Evolutionary conservation across 768 basidiomycete genomes (phyloP).

Genomic region (Hemileccinum impolitum): DNA sequence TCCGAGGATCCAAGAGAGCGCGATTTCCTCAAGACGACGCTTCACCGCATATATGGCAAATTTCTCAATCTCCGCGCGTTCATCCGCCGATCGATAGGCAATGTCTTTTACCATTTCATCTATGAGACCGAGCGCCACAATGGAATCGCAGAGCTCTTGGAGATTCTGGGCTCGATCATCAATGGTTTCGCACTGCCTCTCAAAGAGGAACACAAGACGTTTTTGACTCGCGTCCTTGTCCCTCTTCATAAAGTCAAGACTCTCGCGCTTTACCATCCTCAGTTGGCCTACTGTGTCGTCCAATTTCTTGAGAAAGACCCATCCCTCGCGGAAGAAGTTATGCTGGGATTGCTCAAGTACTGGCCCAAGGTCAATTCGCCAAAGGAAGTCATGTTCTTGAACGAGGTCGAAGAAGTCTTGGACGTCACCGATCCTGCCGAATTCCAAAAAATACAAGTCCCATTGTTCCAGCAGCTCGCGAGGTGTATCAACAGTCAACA

Average conservation of each 20-base stretch:
- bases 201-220: conserved; percentile 98
- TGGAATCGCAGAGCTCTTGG: conserved; percentile 95
- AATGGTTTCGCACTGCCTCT: conserved; percentile 97
- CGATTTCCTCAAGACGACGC: conserved; percentile 97
- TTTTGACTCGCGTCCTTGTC: conserved; percentile 89
- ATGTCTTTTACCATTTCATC: conserved; percentile 98
- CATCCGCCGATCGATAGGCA: conserved; percentile 98
- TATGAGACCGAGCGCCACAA: conserved; percentile 99
- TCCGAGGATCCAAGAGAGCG: conserved; percentile 98
- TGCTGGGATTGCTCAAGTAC: conserved; percentile 91
- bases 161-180: conserved; percentile 98
- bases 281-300: conserved; percentile 97
- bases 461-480: conserved; percentile 90
- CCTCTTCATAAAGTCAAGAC: conserved; percentile 98
- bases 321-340: conserved; percentile 88
- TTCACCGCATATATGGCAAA: conserved; percentile 99
- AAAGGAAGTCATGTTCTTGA: conserved; percentile 99
- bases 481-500: conserved; percentile 99
- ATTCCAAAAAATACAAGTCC: conserved; percentile 93
- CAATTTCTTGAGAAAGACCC: conserved; percentile 98
- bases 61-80: conserved; percentile 98
- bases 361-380: conserved; percentile 99
- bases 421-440: conserved; percentile 97
- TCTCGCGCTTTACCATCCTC: conserved; percentile 98
- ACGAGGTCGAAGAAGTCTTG: conserved; percentile 97